These are phyloP conservation scores for Moringa oleifera DNA, from an alignment of 345 rosid genomes.

Conservation along the genomic window DNA sequence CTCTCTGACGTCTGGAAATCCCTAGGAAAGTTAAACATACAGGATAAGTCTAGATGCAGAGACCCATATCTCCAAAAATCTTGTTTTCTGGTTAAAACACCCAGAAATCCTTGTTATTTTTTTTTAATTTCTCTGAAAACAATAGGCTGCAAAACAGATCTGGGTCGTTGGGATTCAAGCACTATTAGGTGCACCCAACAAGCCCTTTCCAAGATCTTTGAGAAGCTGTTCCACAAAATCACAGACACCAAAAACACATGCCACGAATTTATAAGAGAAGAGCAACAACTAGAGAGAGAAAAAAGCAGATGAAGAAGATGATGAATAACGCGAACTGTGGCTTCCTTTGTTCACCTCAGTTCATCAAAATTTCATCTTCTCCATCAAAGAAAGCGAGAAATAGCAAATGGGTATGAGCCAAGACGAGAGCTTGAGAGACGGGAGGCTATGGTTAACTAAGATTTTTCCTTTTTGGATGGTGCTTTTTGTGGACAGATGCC, in stretches of 20 bases:
- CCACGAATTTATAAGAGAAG: background rate
- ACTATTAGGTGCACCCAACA: slow-evolving; percentile 23
- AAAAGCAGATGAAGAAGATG: background rate
- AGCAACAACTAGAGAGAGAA: background rate
- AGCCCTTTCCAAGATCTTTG: slow-evolving; percentile 2
- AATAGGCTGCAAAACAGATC: slow-evolving; percentile 29
- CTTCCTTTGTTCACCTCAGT: background rate
- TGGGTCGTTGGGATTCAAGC: slow-evolving; percentile 25
- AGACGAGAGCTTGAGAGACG: background rate
- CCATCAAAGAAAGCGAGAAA: background rate
- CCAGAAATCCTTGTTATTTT: background rate
- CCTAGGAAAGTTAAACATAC: slow-evolving; percentile 7
- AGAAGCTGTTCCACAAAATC: background rate
- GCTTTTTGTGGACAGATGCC: background rate
- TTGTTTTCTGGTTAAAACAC: too few relatives aligned
- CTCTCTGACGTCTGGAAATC: slow-evolving; percentile 33
- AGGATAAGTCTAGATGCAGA: slow-evolving; percentile 36
- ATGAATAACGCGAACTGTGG: slow-evolving; percentile 3
- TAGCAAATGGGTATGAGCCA: background rate
- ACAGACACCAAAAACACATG: background rate
- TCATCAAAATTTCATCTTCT: background rate
- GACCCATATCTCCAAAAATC: slow-evolving; percentile 38
- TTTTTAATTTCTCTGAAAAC: background rate
- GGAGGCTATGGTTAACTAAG: background rate
- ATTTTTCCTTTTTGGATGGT: background rate